Base-by-base conservation (phyloP, 805 yeast genomes). In the Candida multigemmis region DNA sequence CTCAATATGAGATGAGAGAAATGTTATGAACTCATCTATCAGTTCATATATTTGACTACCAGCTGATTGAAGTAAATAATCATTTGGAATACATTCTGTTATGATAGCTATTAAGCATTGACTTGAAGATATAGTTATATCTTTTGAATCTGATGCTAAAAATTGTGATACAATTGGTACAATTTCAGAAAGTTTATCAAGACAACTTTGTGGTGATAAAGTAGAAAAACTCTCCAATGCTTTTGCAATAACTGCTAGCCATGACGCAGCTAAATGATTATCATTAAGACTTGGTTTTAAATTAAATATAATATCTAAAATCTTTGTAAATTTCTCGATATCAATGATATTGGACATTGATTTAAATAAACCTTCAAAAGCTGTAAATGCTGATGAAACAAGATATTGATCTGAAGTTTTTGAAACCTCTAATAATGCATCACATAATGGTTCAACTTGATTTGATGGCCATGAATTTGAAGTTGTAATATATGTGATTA, bases 201-300 rank as follows among this genome's bases (percentile, higher is more conserved):
- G 47, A 28, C 82, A 74, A 21, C 61, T 54, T 11, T 42, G 41
- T 1, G 62, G 56, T 27, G 56, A 47, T 34, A 60, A 47, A 16
- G 31, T 27, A 15, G 61, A 46, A 39, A 48, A 61, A 26, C 56
- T 44, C 41, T 56, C 63, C 34, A 58, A 58, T 24, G 89, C 94
- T 44, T 85, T 86, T 6, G 96, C 91, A 23, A 89, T 71, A 12
- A 87, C 94, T 2, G 96, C 95, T 22, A 86, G 68, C 98, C 98
- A 91, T 8, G 96, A 72, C 9, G 94, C 95, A 2, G 89, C 85
- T 38, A 91, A 66, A 49, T 85, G 87, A 16, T 78, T 65, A 46
- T 91, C 97, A 40, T 77, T 80, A 13, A 71, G 49, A 1, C 94
- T 67, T 4, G 98, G 98, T 39, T 76, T 77, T 45, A 87, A 64